Base-by-base conservation (phyloP, 148 eudicot genomes). In the Vaccinium corymbosum region DNA sequence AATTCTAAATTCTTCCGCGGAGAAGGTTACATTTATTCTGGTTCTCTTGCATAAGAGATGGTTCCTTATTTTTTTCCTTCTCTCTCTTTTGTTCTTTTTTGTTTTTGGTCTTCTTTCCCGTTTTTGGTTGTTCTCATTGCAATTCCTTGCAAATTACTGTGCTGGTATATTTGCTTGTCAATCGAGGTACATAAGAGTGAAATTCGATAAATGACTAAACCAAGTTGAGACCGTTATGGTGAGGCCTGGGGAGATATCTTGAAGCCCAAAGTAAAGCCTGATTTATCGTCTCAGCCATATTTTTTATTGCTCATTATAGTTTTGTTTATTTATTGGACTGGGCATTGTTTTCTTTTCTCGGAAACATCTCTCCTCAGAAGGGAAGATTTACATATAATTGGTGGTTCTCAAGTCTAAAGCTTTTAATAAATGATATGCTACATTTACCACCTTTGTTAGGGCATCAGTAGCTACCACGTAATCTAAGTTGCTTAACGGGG, bases 131-230 rank as follows among this genome's bases (percentile, higher is more conserved):
- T 22, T 56, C 42, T 80, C 29, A 57, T 56, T 17, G 82, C 17
- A 80, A 38, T 35, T 20, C 51, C 64, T 55, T 32, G 81, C 48
- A 32, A 14, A 55, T 79, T 79, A 56, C 20, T 79, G 6, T 32
- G 22, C 4, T 62, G 17, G 42, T 35, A 25, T 10, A 64, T 80
- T 80, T 80, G 16, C 15, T 59, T 57, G 50, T 49, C 17, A 9
- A 20, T 61, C n/a, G 32, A 80, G 71, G 19, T 22, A 46, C 56
- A 62, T 38, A 62, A 7, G n/a, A 32, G 70, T 68, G 46, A 16
- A 81, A 49, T 59, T 10, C 20, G 20, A 50, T 81, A 68, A 62
- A 79, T 6, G 71, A 79, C 59, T 50, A 50, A 29, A 77, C 59
- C 20, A 25, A 50, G 59, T 78, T 29, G 5, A 42, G 61, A 25